phyloP scores from a whole-genome alignment of 2,329 filamentous ascomycete species.

The Periconia sp. region DNA sequence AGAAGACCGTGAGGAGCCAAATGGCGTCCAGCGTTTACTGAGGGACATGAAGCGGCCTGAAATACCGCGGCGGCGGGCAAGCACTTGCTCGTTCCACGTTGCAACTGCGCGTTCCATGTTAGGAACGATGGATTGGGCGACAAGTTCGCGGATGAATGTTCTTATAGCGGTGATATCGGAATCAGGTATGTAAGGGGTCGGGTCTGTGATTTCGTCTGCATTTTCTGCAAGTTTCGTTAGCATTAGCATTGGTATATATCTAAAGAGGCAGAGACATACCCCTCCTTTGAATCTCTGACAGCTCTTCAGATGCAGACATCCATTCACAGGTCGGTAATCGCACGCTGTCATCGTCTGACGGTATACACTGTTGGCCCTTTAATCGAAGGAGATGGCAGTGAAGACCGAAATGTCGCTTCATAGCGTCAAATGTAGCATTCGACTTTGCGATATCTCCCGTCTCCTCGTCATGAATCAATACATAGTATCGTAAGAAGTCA shows the following conservation, averaged over 20 bases:
- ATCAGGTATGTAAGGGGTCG: constrained; percentile 83
- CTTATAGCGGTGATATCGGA: constrained; percentile 88
- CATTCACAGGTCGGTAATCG: constrained; percentile 83
- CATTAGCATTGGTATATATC: constrained; percentile 15
- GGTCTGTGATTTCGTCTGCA: constrained; percentile 73
- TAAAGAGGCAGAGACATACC: constrained; percentile 46
- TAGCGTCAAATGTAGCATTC: constrained; percentile 91
- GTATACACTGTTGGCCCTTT: constrained; percentile 81
- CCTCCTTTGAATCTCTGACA: constrained; percentile 73
- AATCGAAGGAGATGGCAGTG: constrained; percentile 92
- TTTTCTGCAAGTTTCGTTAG: constrained; percentile 53
- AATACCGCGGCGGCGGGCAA: constrained; percentile 84
- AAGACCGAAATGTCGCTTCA: constrained; percentile 97
- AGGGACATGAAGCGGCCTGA: constrained; percentile 94
- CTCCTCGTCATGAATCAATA: constrained; percentile 95
- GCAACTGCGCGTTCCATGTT: constrained; percentile 94
- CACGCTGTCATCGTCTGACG: constrained; percentile 90
- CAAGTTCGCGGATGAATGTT: constrained; percentile 91
- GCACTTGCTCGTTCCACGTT: constrained; percentile 96
- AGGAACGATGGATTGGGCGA: constrained; percentile 91
- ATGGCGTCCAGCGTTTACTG: constrained; percentile 86
- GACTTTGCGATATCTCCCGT: constrained; percentile 90
- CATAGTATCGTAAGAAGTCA: constrained; percentile 94
- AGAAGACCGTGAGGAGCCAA: constrained; percentile 70
- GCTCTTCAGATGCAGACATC: constrained; percentile 85